phyloP scores from a whole-genome alignment of 225 moss, liverwort and hornwort genomes.

The Marchantia paleacea region DNA sequence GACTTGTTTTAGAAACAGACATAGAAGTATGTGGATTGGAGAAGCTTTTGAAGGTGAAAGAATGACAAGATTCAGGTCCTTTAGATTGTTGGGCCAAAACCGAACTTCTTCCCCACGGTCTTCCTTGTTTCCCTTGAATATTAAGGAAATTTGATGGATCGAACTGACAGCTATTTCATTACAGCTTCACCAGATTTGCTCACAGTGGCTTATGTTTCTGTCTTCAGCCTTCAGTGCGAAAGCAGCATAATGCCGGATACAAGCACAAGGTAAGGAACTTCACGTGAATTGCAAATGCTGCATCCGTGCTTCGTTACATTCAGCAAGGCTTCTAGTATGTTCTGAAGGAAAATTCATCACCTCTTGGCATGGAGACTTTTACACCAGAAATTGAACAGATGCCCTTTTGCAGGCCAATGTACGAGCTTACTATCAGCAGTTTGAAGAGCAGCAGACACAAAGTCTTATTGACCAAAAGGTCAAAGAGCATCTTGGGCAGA shows the following conservation, averaged over 20 bases:
- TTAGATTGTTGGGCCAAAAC: too few relatives aligned
- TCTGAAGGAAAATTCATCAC: background rate
- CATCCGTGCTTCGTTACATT: background rate
- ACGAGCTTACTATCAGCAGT: conserved; percentile 77
- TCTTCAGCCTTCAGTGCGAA: conserved; percentile 74
- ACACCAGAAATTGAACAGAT: background rate
- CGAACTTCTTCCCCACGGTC: too few relatives aligned
- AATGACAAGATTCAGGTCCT: too few relatives aligned
- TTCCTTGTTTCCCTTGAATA: too few relatives aligned
- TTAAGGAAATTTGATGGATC: too few relatives aligned
- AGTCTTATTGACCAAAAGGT: conserved; percentile 83
- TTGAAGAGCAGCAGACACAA: conserved; percentile 85
- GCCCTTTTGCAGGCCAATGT: conserved; percentile 44
- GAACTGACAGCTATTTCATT: too few relatives aligned
- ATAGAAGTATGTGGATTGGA: background rate
- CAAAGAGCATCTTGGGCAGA: conserved; percentile 73
- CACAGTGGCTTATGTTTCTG: background rate
- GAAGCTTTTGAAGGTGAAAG: too few relatives aligned
- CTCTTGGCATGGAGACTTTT: background rate
- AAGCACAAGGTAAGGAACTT: conserved; percentile 60
- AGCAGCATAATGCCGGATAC: conserved; percentile 79
- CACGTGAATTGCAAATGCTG: background rate
- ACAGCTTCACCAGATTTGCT: background rate
- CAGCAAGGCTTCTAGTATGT: background rate
- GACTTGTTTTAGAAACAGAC: background rate